Conservation (phyloP, 1,139 yeast genomes). For the Geotrichum candidum region DNA sequence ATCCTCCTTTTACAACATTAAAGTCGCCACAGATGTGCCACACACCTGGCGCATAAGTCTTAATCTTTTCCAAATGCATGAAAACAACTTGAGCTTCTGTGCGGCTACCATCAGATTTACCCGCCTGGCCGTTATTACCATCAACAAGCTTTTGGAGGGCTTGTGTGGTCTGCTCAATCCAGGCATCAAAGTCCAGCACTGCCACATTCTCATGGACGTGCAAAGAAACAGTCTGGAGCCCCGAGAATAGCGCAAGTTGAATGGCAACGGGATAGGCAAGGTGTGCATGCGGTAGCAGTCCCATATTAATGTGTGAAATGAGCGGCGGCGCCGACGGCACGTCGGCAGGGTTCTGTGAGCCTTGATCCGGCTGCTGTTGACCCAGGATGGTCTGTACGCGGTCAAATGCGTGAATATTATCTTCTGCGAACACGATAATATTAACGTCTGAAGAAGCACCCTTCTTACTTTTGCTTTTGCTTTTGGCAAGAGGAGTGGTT, state of each 20-base stretch:
- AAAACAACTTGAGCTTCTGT: constrained; percentile 15
- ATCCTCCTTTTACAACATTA: not conserved
- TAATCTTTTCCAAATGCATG: constrained; percentile 53
- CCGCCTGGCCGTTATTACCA: constrained; percentile 11
- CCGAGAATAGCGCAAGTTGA: constrained; percentile 21
- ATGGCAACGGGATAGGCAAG: constrained; percentile 53
- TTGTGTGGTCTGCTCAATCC: constrained; percentile 23
- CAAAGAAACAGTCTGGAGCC: constrained; percentile 27
- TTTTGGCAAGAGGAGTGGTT: not conserved
- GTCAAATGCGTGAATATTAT: constrained; percentile 46
- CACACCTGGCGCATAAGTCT: constrained; percentile 82
- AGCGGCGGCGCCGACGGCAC: constrained; percentile 21
- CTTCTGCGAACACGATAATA: constrained; percentile 53
- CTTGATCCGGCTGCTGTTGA: not conserved
- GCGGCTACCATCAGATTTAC: not conserved
- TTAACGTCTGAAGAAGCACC: constrained; percentile 23
- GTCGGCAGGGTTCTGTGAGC: no score
- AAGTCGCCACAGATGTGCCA: constrained; percentile 71
- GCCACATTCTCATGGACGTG: constrained; percentile 79
- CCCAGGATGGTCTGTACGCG: constrained; percentile 36
- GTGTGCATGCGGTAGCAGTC: constrained; percentile 65
- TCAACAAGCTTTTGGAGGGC: not conserved
- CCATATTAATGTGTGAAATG: constrained; percentile 66
- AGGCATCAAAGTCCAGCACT: constrained; percentile 38
- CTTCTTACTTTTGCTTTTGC: constrained; percentile 12